Base-by-base conservation (phyloP, 2,329 filamentous ascomycete genomes). In the Aspergillus sp. region DNA sequence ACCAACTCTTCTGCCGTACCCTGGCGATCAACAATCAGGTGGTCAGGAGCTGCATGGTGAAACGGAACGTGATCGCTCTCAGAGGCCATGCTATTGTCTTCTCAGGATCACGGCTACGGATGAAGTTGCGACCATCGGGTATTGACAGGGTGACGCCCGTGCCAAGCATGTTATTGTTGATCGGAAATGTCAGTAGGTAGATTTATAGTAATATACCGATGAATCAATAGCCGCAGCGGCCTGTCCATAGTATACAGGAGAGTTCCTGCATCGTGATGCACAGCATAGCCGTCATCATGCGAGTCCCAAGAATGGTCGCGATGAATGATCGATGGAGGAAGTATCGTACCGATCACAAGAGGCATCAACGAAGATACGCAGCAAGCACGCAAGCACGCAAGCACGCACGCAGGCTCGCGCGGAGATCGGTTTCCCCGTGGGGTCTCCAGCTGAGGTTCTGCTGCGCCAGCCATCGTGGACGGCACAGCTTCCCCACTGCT, bases 191-290 rank as follows among this genome's bases (percentile, higher is more conserved):
- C 41, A 19, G 30, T n/a, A 11, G 39, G 44, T 8, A 55, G 38
- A 13, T 21, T 21, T 19, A 36, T 32, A 19, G 39, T 8, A 47
- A 21, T 8, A 21, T 21, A 11, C 23, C 13, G 27, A 10, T 13
- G 11, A 30, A 30, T 47, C 53, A 47, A 55, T 55, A 55, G 53
- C 53, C 53, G 53, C 41, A 21, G 41, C 11, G 32, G 13, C 21
- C 25, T 13, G 21, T 27, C 25, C 10, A 47, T 25, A 44, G 19
- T 36, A 36, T 36, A 36, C 11, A 36, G 32, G 32, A 15, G 17
- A 55, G 39, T 55, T 36, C 53, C 53, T 55, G 53, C 53, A 55
- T 55, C 25, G 39, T 8, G 38, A 54, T 42, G 41, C 53, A 55
- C 53, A 55, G 25, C 53, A 55, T 55, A 36, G 53, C 53, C 53